These are phyloP conservation scores for Boletus subcaerulescens DNA, from an alignment of 768 basidiomycete species.

Conservation along the genomic window DNA sequence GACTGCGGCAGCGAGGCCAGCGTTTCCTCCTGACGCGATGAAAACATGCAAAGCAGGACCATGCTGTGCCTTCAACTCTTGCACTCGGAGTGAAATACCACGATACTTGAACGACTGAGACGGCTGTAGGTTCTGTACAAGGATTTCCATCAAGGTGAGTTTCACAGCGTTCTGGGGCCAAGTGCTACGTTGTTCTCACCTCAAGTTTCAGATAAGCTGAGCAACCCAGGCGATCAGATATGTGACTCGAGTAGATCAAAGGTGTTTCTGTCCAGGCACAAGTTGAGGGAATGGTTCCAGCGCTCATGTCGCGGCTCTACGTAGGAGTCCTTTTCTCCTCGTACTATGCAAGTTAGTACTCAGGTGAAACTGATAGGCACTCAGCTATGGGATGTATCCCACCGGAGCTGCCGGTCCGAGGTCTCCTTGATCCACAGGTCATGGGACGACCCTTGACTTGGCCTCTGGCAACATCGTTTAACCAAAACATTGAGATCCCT, in stretches of 20 bases:
- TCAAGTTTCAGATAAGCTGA: constrained; percentile 72
- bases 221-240: constrained; percentile 51
- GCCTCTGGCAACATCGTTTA: constrained; percentile 16
- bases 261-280: constrained; percentile 62
- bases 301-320: constrained; percentile 5
- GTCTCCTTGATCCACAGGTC: background rate
- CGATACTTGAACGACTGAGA: constrained; percentile 77
- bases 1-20: constrained; percentile 68
- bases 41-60: constrained; percentile 60
- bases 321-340: too few species aligned
- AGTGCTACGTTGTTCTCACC: constrained; percentile 34
- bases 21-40: constrained; percentile 78
- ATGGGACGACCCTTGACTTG: background rate
- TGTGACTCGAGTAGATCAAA: constrained; percentile 54
- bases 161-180: background rate
- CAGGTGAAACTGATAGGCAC: background rate
- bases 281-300: background rate
- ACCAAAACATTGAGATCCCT: constrained; percentile 43
- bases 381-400: background rate
- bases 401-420: background rate
- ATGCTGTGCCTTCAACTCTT: constrained; percentile 45
- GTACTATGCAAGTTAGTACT: too few species aligned
- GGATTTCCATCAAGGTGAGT: background rate
- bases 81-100: constrained; percentile 62
- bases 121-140: constrained; percentile 64